Evolutionary conservation across 768 basidiomycete species (phyloP).

Genomic region (Hygrophorus pudorinus): DNA sequence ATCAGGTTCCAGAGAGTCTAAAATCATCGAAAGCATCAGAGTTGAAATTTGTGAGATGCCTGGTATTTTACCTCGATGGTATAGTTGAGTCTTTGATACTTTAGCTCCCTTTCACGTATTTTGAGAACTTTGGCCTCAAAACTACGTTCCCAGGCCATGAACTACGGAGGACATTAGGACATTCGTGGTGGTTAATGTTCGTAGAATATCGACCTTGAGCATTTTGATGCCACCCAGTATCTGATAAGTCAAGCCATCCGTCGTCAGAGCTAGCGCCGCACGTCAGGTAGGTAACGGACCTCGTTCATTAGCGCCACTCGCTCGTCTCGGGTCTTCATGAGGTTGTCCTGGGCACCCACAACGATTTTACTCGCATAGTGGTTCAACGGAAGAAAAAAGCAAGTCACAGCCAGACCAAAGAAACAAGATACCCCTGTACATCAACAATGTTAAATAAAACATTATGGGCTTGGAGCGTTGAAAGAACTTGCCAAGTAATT

Average conservation of each 20-base stretch:
- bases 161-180: too few species aligned
- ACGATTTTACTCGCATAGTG: slow-evolving; percentile 78
- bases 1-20: too few species aligned
- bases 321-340: slow-evolving; percentile 90
- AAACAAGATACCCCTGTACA: slow-evolving; percentile 54
- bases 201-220: slow-evolving; percentile 55
- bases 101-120: slow-evolving; percentile 72
- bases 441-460: neutral
- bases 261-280: neutral
- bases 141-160: slow-evolving; percentile 91
- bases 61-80: slow-evolving; percentile 70
- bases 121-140: slow-evolving; percentile 70
- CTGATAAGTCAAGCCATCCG: slow-evolving; percentile 23
- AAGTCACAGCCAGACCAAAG: slow-evolving; percentile 68
- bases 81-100: slow-evolving; percentile 81
- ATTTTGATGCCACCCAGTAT: slow-evolving; percentile 83
- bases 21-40: too few species aligned
- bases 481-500: slow-evolving; percentile 51
- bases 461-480: slow-evolving; percentile 1
- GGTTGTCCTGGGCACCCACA: slow-evolving; percentile 62
- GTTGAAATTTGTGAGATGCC: too few species aligned
- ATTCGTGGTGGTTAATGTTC: too few species aligned
- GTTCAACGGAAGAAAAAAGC: slow-evolving; percentile 66
- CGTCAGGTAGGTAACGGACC: slow-evolving; percentile 14
- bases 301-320: slow-evolving; percentile 88